Conservation (phyloP, 768 basidiomycete genomes). For the Russula brevipes region DNA sequence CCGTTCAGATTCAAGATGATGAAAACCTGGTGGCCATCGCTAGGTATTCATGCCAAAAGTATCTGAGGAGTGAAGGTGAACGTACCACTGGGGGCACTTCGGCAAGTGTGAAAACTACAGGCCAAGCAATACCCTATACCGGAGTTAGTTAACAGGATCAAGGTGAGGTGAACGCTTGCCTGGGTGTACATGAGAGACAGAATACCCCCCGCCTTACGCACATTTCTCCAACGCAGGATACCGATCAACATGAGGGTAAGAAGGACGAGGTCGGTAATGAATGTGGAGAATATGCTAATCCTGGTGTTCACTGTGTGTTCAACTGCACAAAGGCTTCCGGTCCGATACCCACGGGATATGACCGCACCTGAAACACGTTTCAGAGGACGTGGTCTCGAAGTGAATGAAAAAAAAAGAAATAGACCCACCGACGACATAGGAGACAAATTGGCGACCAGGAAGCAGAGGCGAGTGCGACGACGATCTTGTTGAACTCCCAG, state of each 20-base stretch:
- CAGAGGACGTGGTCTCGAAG: background rate
- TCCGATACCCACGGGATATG: background rate
- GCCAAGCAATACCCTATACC: conserved; percentile 3
- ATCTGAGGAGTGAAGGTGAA: background rate
- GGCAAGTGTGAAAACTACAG: background rate
- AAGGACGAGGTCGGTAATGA: background rate
- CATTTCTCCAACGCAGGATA: conserved; percentile 2
- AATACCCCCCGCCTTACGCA: background rate
- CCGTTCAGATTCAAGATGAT: conserved; percentile 5
- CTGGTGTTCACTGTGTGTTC: background rate
- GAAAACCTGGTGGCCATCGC: background rate
- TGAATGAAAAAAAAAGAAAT: background rate
- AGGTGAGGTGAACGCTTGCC: background rate
- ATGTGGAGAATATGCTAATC: background rate
- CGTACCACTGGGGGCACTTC: conserved; percentile 5
- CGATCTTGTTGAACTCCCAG: conserved; percentile 5
- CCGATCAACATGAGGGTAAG: conserved; percentile 3
- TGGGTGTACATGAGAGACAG: background rate
- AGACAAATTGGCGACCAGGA: background rate
- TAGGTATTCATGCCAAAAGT: background rate
- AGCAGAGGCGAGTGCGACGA: background rate
- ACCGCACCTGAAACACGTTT: background rate
- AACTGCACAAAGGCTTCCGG: background rate
- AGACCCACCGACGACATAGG: background rate
- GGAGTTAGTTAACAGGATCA: background rate